These are phyloP conservation scores for Chrysanthemum makinoi DNA, from an alignment of 129 eudicot species.

Conservation along the genomic window DNA sequence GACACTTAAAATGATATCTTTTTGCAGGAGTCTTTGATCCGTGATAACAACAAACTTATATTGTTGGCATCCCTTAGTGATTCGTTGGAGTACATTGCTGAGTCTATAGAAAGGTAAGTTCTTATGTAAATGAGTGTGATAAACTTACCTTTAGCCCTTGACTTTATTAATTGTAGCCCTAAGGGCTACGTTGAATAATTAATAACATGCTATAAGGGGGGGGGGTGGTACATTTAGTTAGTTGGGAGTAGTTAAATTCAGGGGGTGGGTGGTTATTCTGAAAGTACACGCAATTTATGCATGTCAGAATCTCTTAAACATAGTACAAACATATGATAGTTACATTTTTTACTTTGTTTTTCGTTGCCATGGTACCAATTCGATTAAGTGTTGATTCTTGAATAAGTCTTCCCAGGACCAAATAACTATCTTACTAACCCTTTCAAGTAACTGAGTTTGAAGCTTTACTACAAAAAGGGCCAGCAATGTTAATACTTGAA, in stretches of 20 bases:
- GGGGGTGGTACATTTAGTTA: too few species aligned
- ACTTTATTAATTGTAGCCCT: background rate
- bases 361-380: background rate
- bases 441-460: background rate
- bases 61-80: constrained; percentile 93
- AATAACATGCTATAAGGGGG: too few species aligned
- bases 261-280: too few species aligned
- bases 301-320: background rate
- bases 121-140: background rate
- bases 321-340: background rate
- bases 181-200: background rate
- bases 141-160: background rate
- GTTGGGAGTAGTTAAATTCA: too few species aligned
- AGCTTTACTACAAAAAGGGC: too few species aligned
- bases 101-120: constrained; percentile 92
- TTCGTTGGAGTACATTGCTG: constrained; percentile 97
- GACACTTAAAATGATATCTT: constrained; percentile 16
- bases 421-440: constrained; percentile 1
- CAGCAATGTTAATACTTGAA: too few species aligned
- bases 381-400: background rate
- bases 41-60: constrained; percentile 92
- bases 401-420: background rate
- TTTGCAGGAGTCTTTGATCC: constrained; percentile 86
- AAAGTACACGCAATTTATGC: too few species aligned
- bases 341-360: background rate